Base-by-base conservation (phyloP, 2,329 filamentous ascomycete genomes). In the Penicillium nordicum region DNA sequence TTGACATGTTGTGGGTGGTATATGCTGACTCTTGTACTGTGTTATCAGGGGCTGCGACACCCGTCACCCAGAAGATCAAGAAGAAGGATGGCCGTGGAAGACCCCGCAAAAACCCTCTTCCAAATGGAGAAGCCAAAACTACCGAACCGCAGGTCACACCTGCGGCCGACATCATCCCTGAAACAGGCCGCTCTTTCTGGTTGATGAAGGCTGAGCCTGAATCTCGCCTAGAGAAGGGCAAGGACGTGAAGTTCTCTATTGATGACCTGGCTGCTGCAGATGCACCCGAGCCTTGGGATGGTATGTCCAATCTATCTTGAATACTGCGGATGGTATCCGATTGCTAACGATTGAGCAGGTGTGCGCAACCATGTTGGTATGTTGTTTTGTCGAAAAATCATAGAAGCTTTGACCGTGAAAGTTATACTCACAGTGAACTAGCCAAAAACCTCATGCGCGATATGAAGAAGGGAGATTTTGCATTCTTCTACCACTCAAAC, bases 401-500 rank as follows among this genome's bases (percentile, higher is more conserved):
- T 25, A 3, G 3, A 34, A 50, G 9, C 30, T 41, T 30, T 32
- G 18, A 32, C 34, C 4, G 11, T 11, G 37, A 48, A 51, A 18
- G 37, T 32, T 3, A 12, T 34, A 43, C 66, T 70, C 41, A 72
- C 62, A 18, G 41, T 51, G 10, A 37, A 51, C 43, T 72, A 75
- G 93, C 93, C 85, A 90, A 27, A 41, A 97, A 97, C 69, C 91
- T 97, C 71, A 87, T 99, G 76, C 85, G 90, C 30, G 84, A 86
- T 9, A 99, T 99, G 94, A 92, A 90, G 66, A 86, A 87, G 54
- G 92, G 92, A 49, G 94, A 99, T 69, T 80, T 92, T 32, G 92
- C 92, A 27, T 97, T 99, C 77, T 97, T 99, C 78, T 97, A 97
- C 71, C 93, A 97, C 75, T 96, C 90, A 45, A 96, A 94, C 67